These are phyloP conservation scores for Clathrospora elynae DNA, from an alignment of 2,329 filamentous ascomycete species.

Conservation along the genomic window DNA sequence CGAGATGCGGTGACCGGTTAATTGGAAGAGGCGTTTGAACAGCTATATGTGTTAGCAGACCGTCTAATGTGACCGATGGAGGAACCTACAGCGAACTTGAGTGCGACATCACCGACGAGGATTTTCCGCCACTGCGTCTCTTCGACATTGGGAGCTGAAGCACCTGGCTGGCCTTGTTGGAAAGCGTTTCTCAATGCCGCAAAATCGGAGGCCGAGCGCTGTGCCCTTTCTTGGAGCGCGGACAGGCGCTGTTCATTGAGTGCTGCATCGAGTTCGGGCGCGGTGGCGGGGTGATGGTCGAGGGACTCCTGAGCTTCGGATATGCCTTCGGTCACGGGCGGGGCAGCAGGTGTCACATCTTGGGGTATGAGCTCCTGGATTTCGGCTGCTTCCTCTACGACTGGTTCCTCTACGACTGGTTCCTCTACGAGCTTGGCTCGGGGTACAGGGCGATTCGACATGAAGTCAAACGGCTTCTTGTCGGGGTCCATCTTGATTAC, in stretches of 20 bases:
- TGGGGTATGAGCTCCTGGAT: constrained; percentile 5
- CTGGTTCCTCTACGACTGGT: constrained; percentile 50
- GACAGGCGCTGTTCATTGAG: constrained; percentile 16
- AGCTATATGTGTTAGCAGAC: constrained; percentile 61
- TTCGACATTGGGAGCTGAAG: constrained; percentile 10
- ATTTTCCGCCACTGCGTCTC: constrained; percentile 36
- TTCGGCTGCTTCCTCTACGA: constrained; percentile 22
- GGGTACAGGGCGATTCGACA: constrained; percentile 44
- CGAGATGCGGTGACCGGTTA: constrained; percentile 76
- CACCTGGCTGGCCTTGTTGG: constrained; percentile 13
- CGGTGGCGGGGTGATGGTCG: constrained; percentile 7
- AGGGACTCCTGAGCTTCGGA: too few species aligned
- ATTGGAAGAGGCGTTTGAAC: constrained; percentile 77
- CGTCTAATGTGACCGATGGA: neutral
- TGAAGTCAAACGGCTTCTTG: constrained; percentile 44
- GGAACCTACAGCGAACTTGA: constrained; percentile 47
- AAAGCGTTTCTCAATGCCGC: constrained; percentile 20
- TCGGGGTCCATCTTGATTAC: constrained; percentile 36
- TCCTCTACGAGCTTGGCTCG: constrained; percentile 29
- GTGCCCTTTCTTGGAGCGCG: constrained; percentile 23
- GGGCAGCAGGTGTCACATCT: neutral
- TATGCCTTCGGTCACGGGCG: too few species aligned
- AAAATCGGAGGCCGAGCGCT: constrained; percentile 20
- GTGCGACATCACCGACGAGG: constrained; percentile 30
- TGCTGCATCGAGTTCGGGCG: constrained; percentile 5